Base-by-base conservation (phyloP, 2,329 filamentous ascomycete genomes). In the Cladophialophora immunda region DNA sequence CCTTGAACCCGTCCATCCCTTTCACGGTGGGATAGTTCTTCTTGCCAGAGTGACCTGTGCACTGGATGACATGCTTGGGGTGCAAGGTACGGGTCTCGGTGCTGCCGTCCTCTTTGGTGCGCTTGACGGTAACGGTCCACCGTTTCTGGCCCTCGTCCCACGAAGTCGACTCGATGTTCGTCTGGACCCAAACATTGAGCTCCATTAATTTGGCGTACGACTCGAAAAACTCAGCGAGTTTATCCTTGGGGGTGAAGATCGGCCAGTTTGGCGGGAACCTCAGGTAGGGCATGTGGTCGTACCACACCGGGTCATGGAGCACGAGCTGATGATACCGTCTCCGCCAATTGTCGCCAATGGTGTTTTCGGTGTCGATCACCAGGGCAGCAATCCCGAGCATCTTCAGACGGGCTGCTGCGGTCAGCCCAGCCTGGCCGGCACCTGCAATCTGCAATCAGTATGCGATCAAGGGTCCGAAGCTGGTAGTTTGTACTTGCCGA, bases 221-320 rank as follows among this genome's bases (percentile, higher is more conserved):
- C 70, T 91, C 89, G 67, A 92, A 88, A 78, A 87, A 92, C 52
- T 90, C 87, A 1, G 83, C 90, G 0, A 91, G 79, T 73, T 92
- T 92, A 75, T 92, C 89, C 73, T 91, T 92, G 4, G 89, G 88
- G 0, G 89, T 90, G 75, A 90, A 92, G 17, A 90, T 79, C 3
- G 89, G 89, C 89, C 89, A 92, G 60, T 84, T 83, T 1, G 66
- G 73, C 0, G 89, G 90, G 73, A 91, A 92, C 0, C 80, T 78
- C 3, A 92, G 71, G 74, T 90, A 92, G 0, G 89, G 87, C 79
- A 90, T 79, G 72, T 82, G 80, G 58, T 80, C 78, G 62, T 79
- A 82, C 76, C 81, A 89, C 1, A 91, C 86, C 0, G 89, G 88
- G 70, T 91, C 89, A 71, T 92, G 89, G 0, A 90, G 84, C 0